Evolutionary conservation across 1,284 basidiomycete genomes (phyloP).

Genomic region (Heterobasidion annosum): DNA sequence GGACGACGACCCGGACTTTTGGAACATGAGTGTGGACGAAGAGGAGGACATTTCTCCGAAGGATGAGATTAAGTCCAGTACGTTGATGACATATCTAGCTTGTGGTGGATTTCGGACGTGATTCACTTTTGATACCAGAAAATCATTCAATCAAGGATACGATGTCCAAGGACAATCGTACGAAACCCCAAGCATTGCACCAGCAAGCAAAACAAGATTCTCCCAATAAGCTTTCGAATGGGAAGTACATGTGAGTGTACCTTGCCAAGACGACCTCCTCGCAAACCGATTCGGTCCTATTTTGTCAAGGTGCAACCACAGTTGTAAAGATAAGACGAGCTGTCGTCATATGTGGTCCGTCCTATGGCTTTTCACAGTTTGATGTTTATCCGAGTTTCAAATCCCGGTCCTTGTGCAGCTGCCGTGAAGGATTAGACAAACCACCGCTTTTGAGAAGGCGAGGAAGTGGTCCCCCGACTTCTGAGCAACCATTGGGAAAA

Average conservation of each 20-base stretch:
- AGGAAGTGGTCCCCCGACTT: background rate
- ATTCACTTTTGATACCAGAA: no score
- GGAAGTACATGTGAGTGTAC: constrained; percentile 42
- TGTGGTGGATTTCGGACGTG: background rate
- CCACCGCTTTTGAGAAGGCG: constrained; percentile 33
- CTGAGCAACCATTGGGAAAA: constrained; percentile 6
- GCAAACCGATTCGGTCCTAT: no score
- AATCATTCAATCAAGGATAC: no score
- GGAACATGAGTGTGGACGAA: constrained; percentile 43
- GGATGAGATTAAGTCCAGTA: constrained; percentile 23
- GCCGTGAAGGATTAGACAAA: constrained; percentile 55
- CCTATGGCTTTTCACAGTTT: background rate
- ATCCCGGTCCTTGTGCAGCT: constrained; percentile 31
- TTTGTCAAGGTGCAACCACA: constrained; percentile 59
- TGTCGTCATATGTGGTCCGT: constrained; percentile 70
- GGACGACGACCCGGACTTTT: constrained; percentile 58
- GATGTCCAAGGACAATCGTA: no score
- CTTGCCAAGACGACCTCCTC: no score
- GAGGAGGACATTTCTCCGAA: constrained; percentile 13
- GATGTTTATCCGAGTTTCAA: constrained; percentile 1
- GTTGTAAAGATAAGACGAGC: constrained; percentile 67
- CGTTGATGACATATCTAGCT: background rate
- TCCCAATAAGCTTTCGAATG: constrained; percentile 29
- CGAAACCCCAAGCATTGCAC: background rate
- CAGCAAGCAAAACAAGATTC: background rate